phyloP scores from a whole-genome alignment of 768 basidiomycete species.

The Dioszegia crocea region DNA sequence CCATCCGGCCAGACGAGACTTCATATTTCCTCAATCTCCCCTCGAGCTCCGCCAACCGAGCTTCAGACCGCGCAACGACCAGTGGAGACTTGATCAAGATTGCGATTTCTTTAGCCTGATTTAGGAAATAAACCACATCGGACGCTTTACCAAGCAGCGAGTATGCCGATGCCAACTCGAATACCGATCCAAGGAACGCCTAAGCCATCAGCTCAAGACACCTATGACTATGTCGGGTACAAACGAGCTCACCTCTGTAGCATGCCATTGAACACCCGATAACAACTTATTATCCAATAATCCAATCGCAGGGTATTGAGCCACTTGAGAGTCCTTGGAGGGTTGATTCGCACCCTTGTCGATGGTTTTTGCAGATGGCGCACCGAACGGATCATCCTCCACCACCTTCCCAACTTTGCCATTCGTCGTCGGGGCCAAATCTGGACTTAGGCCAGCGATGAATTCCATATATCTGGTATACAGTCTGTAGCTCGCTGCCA shows the following conservation, averaged over 20 bases:
- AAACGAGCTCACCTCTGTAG: conserved; percentile 55
- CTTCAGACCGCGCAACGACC: conserved; percentile 62
- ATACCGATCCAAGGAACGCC: conserved; percentile 63
- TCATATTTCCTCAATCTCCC: conserved; percentile 54
- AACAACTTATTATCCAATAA: conserved; percentile 51
- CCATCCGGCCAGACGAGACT: conserved; percentile 50
- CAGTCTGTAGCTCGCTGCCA: not conserved
- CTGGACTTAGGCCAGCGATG: not conserved
- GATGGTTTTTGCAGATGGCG: conserved; percentile 29
- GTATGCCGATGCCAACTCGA: conserved; percentile 65
- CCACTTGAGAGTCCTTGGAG: conserved; percentile 18
- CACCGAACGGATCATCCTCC: conserved; percentile 53
- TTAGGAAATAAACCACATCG: conserved; percentile 78
- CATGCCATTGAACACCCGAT: conserved; percentile 67
- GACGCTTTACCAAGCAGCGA: conserved; percentile 71
- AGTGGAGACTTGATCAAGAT: conserved; percentile 64
- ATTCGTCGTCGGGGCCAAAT: not conserved
- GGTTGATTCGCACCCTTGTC: conserved; percentile 38
- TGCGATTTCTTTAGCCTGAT: conserved; percentile 72
- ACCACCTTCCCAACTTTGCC: not conserved
- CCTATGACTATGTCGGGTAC: not conserved
- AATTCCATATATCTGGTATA: conserved; percentile 1
- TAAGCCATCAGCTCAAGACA: conserved; percentile 15
- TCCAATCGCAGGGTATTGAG: conserved; percentile 26
- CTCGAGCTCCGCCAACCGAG: conserved; percentile 66